Percentiles rank a stretch among this genome's conserved stretches.
Conservation (phyloP, 1,284 basidiomycete species). For the Irpex lacteus region DNA sequence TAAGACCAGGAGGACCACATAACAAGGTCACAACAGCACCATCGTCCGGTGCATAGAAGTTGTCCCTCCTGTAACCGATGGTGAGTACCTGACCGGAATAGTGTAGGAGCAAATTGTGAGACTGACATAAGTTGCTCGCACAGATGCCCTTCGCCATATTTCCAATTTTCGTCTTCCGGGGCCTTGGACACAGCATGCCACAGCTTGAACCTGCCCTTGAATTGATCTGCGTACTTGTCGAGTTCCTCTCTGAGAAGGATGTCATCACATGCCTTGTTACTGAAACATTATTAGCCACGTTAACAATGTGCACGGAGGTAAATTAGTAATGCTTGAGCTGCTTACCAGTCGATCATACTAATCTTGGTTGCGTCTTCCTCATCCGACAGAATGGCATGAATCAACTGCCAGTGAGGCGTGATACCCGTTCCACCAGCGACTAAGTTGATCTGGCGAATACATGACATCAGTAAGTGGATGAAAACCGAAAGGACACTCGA, state of each 20-base stretch:
- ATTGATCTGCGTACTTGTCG: conserved; percentile 15
- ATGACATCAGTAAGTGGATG: too few species aligned
- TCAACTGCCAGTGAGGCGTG: conserved; percentile 26
- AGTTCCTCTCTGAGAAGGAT: conserved; percentile 22
- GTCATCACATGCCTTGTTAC: conserved; percentile 24
- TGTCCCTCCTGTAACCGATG: conserved; percentile 14
- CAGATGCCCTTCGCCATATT: conserved; percentile 18
- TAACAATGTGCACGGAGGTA: background rate
- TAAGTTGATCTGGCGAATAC: conserved; percentile 20
- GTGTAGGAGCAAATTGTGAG: background rate
- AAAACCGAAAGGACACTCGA: too few species aligned
- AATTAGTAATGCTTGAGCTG: background rate
- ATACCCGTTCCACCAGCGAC: conserved; percentile 24
- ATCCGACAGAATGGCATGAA: conserved; percentile 21
- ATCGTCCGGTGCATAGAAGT: conserved; percentile 17
- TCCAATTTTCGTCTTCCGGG: conserved; percentile 15
- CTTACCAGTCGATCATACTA: conserved; percentile 21
- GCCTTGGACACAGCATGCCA: conserved; percentile 22
- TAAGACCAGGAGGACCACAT: conserved; percentile 21
- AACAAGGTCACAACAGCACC: conserved; percentile 16
- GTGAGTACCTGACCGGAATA: background rate
- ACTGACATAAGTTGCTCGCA: conserved; percentile 17
- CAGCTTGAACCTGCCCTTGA: conserved; percentile 19
- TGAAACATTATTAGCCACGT: background rate
- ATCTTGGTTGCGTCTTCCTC: conserved; percentile 16